Percentiles rank a stretch among this genome's conserved stretches.
Conservation (phyloP, 345 rosid species). For the Mangifera indica region DNA sequence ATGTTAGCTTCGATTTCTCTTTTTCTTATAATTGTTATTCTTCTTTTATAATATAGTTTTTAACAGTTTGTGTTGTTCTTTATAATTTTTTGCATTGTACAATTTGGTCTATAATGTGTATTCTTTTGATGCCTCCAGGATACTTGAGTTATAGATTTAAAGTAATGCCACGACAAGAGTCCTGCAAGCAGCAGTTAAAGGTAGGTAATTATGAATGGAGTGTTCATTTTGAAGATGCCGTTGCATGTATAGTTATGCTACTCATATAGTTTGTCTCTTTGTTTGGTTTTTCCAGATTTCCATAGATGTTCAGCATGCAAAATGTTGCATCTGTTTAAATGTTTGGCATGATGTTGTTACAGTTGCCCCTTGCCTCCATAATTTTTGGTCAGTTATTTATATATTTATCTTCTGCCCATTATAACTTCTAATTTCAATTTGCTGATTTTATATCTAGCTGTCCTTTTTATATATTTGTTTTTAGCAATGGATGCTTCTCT, state of each 20-base stretch:
- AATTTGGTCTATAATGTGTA: not conserved
- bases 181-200: constrained; percentile 36
- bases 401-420: not conserved
- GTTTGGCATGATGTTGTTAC: constrained; percentile 88
- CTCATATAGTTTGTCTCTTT: constrained; percentile 3
- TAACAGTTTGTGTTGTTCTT: not conserved
- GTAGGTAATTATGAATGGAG: too few relatives aligned
- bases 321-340: constrained; percentile 90
- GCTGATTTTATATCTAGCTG: constrained; percentile 23
- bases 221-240: not conserved
- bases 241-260: constrained; percentile 14
- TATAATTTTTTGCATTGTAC: not conserved
- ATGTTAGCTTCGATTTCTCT: too few relatives aligned
- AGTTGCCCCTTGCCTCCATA: constrained; percentile 17
- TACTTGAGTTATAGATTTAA: constrained; percentile 69
- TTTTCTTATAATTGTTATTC: not conserved
- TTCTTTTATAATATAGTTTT: not conserved
- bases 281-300: constrained; percentile 47
- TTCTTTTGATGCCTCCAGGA: constrained; percentile 36
- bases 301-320: constrained; percentile 71
- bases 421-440: constrained; percentile 5
- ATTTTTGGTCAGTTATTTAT: too few relatives aligned
- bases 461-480: not conserved
- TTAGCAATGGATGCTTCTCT: constrained; percentile 95
- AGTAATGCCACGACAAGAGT: constrained; percentile 48